Evolutionary conservation across 352 stramenopile species (phyloP).

Genomic region (Globisporangium radiosum): DNA sequence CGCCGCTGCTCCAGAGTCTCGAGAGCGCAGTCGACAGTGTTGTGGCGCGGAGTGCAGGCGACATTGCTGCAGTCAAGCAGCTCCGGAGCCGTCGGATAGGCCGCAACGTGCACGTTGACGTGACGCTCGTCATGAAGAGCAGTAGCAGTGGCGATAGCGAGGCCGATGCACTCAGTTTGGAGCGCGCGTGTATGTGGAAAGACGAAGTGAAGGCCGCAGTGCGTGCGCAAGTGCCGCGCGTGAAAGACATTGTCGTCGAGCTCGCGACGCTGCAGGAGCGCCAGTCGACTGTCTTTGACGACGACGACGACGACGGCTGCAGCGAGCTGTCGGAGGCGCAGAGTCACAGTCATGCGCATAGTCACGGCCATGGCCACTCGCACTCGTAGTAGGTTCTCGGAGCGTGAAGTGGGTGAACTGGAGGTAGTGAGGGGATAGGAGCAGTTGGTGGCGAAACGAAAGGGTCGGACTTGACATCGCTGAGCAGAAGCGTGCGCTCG

Average conservation of each 20-base stretch:
- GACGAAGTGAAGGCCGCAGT: conserved; percentile 44
- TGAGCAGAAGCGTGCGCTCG: too few species aligned
- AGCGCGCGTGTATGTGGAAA: conserved; percentile 50
- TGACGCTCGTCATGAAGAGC: conserved; percentile 37
- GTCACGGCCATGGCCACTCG: too few species aligned
- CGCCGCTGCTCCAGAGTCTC: conserved; percentile 29
- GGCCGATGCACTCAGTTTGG: conserved; percentile 15
- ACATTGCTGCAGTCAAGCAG: conserved; percentile 36
- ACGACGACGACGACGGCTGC: not conserved
- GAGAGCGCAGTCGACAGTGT: conserved; percentile 29
- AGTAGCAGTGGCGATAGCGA: conserved; percentile 10
- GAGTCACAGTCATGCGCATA: too few species aligned
- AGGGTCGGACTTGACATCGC: too few species aligned
- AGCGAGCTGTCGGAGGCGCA: too few species aligned
- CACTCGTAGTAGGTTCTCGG: too few species aligned
- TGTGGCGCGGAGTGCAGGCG: conserved; percentile 29
- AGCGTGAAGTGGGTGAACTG: too few species aligned
- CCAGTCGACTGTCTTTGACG: conserved; percentile 20
- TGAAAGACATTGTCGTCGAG: conserved; percentile 63
- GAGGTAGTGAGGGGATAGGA: too few species aligned
- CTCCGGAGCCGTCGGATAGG: conserved; percentile 54
- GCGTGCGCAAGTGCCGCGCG: conserved; percentile 32
- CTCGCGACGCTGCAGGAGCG: conserved; percentile 27
- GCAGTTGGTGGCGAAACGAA: too few species aligned
- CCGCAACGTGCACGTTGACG: conserved; percentile 49